phyloP scores from a whole-genome alignment of 2,329 filamentous ascomycete genomes.

The Chrysosporium keratinophilum region DNA sequence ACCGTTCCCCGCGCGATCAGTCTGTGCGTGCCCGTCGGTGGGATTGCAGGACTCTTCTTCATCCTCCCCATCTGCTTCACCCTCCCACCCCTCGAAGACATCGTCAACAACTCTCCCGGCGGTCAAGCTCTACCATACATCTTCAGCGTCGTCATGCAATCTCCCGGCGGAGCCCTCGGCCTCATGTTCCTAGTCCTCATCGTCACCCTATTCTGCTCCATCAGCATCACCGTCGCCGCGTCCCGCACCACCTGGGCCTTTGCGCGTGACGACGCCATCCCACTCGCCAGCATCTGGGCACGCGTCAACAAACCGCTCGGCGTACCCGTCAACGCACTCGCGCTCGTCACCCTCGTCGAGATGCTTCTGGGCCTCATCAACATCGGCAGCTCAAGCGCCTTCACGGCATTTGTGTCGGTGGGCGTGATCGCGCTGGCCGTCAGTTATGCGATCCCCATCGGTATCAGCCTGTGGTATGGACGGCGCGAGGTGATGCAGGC shows the following conservation, averaged over 20 bases:
- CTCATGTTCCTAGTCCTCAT: conserved; percentile 41
- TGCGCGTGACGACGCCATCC: conserved; percentile 38
- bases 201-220: conserved; percentile 40
- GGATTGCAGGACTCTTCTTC: conserved; percentile 43
- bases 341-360: conserved; percentile 38
- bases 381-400: conserved; percentile 39
- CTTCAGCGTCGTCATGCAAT: conserved; percentile 23
- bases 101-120: conserved; percentile 36
- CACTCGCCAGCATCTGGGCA: conserved; percentile 31
- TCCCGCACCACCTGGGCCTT: conserved; percentile 40
- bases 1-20: conserved; percentile 44
- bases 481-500: conserved; percentile 42
- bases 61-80: conserved; percentile 14
- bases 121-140: conserved; percentile 45
- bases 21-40: conserved; percentile 33
- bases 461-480: conserved; percentile 26
- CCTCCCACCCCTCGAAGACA: conserved; percentile 18
- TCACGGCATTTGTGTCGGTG: conserved; percentile 44
- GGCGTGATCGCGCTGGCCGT: conserved; percentile 48
- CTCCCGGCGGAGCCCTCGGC: conserved; percentile 6
- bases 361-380: conserved; percentile 44
- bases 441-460: conserved; percentile 48
- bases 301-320: conserved; percentile 28
- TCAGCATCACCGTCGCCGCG: conserved; percentile 44
- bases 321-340: conserved; percentile 35